These are phyloP conservation scores for Nicotiana paniculata DNA, from an alignment of 257 asterid genomes.

Conservation along the genomic window DNA sequence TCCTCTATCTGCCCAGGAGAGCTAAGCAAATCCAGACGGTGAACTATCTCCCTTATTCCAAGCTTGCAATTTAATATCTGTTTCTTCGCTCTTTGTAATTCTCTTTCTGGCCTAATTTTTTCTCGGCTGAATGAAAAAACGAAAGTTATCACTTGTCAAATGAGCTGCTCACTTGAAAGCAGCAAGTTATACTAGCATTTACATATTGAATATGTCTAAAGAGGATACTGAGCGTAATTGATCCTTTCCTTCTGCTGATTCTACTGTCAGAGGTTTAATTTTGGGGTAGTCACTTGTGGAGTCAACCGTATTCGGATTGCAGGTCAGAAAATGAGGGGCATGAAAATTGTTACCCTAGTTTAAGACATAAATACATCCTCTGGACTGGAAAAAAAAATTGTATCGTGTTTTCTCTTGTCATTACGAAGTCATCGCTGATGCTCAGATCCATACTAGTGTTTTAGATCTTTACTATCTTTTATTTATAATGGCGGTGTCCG, in stretches of 20 bases:
- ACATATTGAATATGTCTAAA: neutral
- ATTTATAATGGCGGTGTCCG: neutral
- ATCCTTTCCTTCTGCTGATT: neutral
- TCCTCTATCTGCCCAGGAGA: conserved; percentile 65
- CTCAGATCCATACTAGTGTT: neutral
- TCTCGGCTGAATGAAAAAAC: conserved; percentile 61
- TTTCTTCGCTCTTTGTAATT: conserved; percentile 73
- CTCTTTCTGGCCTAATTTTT: conserved; percentile 86
- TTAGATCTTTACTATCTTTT: neutral
- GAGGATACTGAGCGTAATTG: neutral
- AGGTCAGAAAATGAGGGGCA: neutral
- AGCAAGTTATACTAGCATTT: neutral
- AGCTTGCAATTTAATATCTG: conserved; percentile 87
- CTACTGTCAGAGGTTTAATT: neutral
- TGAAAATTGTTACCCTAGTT: neutral
- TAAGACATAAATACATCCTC: neutral
- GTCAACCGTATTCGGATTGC: neutral
- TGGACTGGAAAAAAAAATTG: neutral
- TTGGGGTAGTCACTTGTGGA: neutral
- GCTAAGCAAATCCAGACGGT: conserved; percentile 73
- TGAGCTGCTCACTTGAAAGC: conserved; percentile 5
- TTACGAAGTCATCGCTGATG: neutral
- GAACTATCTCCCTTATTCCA: conserved; percentile 92
- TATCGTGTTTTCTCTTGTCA: neutral
- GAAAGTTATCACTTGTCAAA: conserved; percentile 10